Evolutionary conservation across 345 rosid species (phyloP), one percentile per base, ranked within the genome.

Genomic region (Corchorus capsularis): DNA sequence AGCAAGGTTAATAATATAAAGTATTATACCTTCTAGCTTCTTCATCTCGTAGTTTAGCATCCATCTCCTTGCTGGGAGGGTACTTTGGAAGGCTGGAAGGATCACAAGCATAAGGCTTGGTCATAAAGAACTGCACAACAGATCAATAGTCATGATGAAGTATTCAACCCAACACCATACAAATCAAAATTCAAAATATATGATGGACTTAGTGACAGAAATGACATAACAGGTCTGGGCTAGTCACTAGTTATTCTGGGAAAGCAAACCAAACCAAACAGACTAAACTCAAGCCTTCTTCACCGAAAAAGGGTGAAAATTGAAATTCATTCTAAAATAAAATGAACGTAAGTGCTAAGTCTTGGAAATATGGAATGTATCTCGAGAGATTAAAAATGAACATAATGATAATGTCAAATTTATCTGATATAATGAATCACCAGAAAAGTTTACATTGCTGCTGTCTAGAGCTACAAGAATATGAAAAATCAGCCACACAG

Each of bases 51-150:
- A 87, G 82, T 75, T 89, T 89, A 70, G 96, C 94, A 84, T 90
- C 94, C 86, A 91, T 90, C 84, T 91, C 96, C 81, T 91, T 89
- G 86, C 89, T 89, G 65, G 96, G 96, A 35, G 93, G 96, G 55
- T 91, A 89, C 59, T 91, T 91, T 64, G 94, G 96, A 68, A 91
- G 94, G 74, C 86, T 88, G 57, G 96, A 89, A 75, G 96, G 96
- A 32, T 90, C 96, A 64, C 94, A 91, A 62, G 92, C 92, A 83
- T 78, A 87, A 72, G 96, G 96, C 83, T 86, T 84, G 27, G 91
- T 86, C 27, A 77, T 73, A 78, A 91, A 91, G 83, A 91, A 90
- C 96, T 91, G 90, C 84, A 88, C 75, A 80, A 82, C 45, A 78
- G 53, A 54, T 34, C 20, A 39, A 57, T 39, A 69, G 59, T 60